Evolutionary conservation across 2,329 filamentous ascomycete species (phyloP), one percentile per base, ranked within the genome.

Genomic region (Apiospora aurea): DNA sequence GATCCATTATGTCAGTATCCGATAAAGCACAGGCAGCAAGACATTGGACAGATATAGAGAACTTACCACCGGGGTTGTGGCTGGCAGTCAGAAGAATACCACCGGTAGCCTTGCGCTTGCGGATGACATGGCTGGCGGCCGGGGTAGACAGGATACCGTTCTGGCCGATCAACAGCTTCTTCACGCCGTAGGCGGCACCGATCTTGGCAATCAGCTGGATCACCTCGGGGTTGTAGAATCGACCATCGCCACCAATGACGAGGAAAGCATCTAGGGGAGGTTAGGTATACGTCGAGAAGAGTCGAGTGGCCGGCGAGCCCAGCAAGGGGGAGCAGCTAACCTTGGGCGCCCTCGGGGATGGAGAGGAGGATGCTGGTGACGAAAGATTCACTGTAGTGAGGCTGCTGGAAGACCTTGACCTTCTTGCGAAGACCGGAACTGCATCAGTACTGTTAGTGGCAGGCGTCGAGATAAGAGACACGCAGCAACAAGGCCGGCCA

Each of bases 381-480:
- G 83, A 99, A 99, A 70, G 96, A 91, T 86, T 99, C 96, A 84
- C 94, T 95, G 89, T 99, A 99, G 86, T 99, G 90, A 73, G 92
- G 88, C 85, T 98, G 88, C 84, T 99, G 94, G 88, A 99, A 99
- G 82, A 97, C 94, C 80, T 94, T 95, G 86, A 98, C 96, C 91
- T 97, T 98, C 87, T 99, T 99, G 76, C 96, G 95, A 83, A 99
- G 94, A 84, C 96, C 96, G 77, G 96, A 99, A 78, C 96, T 98
- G 80, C 72, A 74, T 70, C 72, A 66, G 67, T 72, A 78, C 69
- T 77, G 74, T 67, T 70, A 44, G 70, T 61, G 70, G 67, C 64
- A 69, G 69, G n/a, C 66, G 41, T 18, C n/a, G n/a, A 69, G 70
- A 69, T 47, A 47, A 47, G 29, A 29, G 57, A 51, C 69, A 72